Base-by-base conservation (phyloP, 257 asterid genomes). In the Cynanchum wilfordii region DNA sequence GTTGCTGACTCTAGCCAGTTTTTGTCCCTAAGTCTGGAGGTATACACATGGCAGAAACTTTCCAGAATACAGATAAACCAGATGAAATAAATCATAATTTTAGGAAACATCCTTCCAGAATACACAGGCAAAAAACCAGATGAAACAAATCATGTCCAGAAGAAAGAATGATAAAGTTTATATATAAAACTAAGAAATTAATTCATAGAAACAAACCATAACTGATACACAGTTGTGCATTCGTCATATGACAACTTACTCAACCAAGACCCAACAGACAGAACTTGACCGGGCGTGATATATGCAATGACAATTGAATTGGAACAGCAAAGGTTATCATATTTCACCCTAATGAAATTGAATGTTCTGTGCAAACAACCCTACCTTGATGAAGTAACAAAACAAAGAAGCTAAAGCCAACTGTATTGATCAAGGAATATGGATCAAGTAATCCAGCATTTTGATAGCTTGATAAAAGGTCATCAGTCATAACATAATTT, bases 1-100 rank as follows among this genome's bases (percentile, higher is more conserved):
- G 90, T 83, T 74, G 90, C 86, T 79, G 96, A 68, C 78, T 82
- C 19, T 86, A 75, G 96, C 96, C 97, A n/a, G n/a, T n/a, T n/a
- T n/a, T n/a, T n/a, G n/a, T n/a, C n/a, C n/a, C n/a, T n/a, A n/a
- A n/a, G n/a, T n/a, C n/a, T n/a, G n/a, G n/a, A n/a, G n/a, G n/a
- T n/a, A 89, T 91, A 25, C 44, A 71, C 0, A 24, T 0, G 6
- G 57, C 7, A 15, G 68, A 7, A 27, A 36, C 58, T 9, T 38
- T 17, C 10, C 24, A 40, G 22, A 56, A 9, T 30, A 51, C 20
- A 30, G n/a, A n/a, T n/a, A n/a, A n/a, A n/a, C n/a, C 22, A 24
- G 16, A 42, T 10, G n/a, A n/a, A n/a, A n/a, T n/a, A n/a, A n/a
- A n/a, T n/a, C n/a, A n/a, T n/a, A n/a, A n/a, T n/a, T n/a, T n/a